A percentile compares a stretch with the other conserved stretches of the same genome.
Evolutionary conservation across 2,329 filamentous ascomycete species (phyloP).

Genomic region (Fusarium sp.): DNA sequence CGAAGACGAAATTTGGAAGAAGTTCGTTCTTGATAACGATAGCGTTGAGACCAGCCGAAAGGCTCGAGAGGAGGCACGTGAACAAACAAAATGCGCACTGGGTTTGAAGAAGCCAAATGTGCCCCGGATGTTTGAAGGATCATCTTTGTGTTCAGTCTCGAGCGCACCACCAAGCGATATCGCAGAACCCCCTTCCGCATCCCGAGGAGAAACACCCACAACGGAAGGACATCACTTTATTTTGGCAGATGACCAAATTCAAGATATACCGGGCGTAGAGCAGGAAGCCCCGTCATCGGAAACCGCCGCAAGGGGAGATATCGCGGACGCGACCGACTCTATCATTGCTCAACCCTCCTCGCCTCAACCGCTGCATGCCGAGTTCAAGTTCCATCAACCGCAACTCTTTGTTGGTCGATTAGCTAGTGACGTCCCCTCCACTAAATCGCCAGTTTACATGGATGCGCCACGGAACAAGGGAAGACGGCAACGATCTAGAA

Average conservation of each 20-base stretch:
- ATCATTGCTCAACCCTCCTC: slow-evolving; percentile 24
- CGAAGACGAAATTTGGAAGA: slow-evolving; percentile 46
- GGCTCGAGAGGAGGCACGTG: slow-evolving; percentile 36
- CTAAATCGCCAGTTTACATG: background rate
- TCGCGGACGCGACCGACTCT: slow-evolving; percentile 13
- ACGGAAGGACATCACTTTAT: background rate
- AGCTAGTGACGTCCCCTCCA: slow-evolving; percentile 16
- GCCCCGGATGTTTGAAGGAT: slow-evolving; percentile 13
- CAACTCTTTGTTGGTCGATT: slow-evolving; percentile 48
- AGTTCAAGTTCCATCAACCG: slow-evolving; percentile 47
- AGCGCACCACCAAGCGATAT: slow-evolving; percentile 22
- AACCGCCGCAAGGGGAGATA: slow-evolving; percentile 4
- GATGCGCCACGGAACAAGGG: slow-evolving; percentile 4
- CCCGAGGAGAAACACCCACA: slow-evolving; percentile 7
- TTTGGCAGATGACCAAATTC: background rate
- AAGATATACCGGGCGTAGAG: background rate
- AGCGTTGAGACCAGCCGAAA: slow-evolving; percentile 26
- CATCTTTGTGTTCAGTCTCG: slow-evolving; percentile 10
- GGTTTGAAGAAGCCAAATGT: background rate
- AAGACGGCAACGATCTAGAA: slow-evolving; percentile 28
- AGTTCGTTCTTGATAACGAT: slow-evolving; percentile 43
- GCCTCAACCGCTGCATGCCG: slow-evolving; percentile 27
- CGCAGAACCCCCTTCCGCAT: slow-evolving; percentile 32
- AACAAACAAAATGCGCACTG: slow-evolving; percentile 33
- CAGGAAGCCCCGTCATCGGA: slow-evolving; percentile 5